These are phyloP conservation scores for Quercus dentata DNA, from an alignment of 306 rosid genomes.

Conservation along the genomic window DNA sequence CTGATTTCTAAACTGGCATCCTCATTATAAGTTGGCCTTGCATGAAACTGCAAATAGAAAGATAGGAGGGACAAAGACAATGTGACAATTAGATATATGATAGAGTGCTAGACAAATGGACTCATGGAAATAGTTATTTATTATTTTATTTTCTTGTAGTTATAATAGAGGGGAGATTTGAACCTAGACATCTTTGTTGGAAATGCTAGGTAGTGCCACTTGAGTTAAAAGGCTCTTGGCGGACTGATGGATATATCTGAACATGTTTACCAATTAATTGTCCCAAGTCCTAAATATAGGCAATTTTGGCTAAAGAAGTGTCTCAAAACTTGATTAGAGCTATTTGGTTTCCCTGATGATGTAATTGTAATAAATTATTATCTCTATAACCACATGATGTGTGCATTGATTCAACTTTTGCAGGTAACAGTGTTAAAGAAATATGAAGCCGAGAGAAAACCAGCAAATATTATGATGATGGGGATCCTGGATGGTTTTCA, in stretches of 20 bases:
- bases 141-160: no score
- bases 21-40: slow-evolving; percentile 60
- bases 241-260: not conserved
- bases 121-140: no score
- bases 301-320: not conserved
- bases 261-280: no score
- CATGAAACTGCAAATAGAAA: slow-evolving; percentile 44
- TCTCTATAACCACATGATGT: not conserved
- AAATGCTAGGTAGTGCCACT: no score
- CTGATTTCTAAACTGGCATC: slow-evolving; percentile 42
- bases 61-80: not conserved
- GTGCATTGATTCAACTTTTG: slow-evolving; percentile 2
- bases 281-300: not conserved
- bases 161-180: no score
- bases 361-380: not conserved
- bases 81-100: not conserved
- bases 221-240: no score
- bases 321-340: not conserved
- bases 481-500: slow-evolving; percentile 82
- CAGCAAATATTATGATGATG: slow-evolving; percentile 74
- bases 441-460: slow-evolving; percentile 76
- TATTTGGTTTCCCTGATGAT: not conserved
- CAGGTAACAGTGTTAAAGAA: slow-evolving; percentile 72
- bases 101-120: not conserved
- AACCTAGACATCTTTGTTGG: no score